These are phyloP conservation scores for Iberis pinnata DNA, from an alignment of 345 rosid species.

Conservation along the genomic window DNA sequence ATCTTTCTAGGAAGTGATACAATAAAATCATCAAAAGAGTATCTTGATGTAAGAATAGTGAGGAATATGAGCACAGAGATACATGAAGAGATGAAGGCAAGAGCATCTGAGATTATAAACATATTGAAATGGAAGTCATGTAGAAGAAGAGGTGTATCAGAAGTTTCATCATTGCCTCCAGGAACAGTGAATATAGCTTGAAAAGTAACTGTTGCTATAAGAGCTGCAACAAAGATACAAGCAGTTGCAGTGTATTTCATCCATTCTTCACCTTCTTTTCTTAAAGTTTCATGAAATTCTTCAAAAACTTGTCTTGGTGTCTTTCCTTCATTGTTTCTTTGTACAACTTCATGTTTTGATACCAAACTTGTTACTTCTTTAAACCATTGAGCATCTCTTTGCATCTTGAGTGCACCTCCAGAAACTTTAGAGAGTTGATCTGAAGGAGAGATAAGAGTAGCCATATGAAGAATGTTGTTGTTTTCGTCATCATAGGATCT, in stretches of 20 bases:
- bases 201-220: slow-evolving; percentile 25
- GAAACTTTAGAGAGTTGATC: slow-evolving; percentile 6
- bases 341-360: too few relatives aligned
- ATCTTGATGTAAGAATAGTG: slow-evolving; percentile 25
- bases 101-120: slow-evolving; percentile 19
- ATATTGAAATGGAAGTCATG: slow-evolving; percentile 4
- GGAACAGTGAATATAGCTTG: slow-evolving; percentile 29
- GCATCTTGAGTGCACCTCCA: slow-evolving; percentile 28
- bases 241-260: slow-evolving; percentile 28
- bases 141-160: slow-evolving; percentile 11
- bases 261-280: slow-evolving; percentile 22
- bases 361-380: too few relatives aligned
- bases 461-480: slow-evolving; percentile 18
- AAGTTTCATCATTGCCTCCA: slow-evolving; percentile 12
- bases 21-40: slow-evolving; percentile 27
- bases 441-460: neutral
- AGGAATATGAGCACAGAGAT: slow-evolving; percentile 30
- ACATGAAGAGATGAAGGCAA: slow-evolving; percentile 21
- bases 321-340: neutral
- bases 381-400: slow-evolving; percentile 28
- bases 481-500: slow-evolving; percentile 1
- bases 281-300: neutral
- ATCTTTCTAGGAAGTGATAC: slow-evolving; percentile 21
- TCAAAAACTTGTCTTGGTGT: slow-evolving; percentile 14
- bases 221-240: slow-evolving; percentile 24